Evolutionary conservation across 345 rosid genomes (phyloP), one percentile per base, ranked within the genome.

Genomic region (Streptanthus diversifolius): DNA sequence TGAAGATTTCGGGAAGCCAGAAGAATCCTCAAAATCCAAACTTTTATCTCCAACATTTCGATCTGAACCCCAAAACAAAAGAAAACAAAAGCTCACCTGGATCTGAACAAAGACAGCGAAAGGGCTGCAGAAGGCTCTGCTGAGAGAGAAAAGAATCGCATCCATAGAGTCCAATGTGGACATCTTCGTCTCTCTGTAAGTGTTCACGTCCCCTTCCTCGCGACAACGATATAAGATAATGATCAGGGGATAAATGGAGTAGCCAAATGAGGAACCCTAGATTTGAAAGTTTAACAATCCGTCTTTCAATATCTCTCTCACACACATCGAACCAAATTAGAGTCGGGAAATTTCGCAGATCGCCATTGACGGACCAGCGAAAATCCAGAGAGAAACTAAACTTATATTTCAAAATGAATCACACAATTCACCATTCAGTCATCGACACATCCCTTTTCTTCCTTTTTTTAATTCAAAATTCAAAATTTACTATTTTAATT

Each of bases 101-200:
- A 95, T 87, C 92, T 95, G 99, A 82, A 95, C 33, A 68, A 90
- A 95, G 65, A 90, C 82, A 40, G 93, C 90, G 11, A 90, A 40
- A 66, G 99, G 96, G 54, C 79, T 81, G 30, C 91, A 85, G 27
- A 88, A 87, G 1, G 90, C 80, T 76, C 75, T 71, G 83, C 88
- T 89, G 82, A 95, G 85, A 76, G 88, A 90, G 93, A 95, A 88
- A 78, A 95, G 90, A 70, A 83, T 62, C 69, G 83, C 82, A 83
- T 93, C 98, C 21, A 86, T 63, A 59, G 86, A 71, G 71, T 86
- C 90, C 75, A 91, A 80, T 80, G 83, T 71, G 73, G 82, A 71
- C 96, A 87, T 88, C 60, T 52, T 35, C 13, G 56, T 65, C 62
- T 39, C 76, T 62, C 55, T n/a, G 2, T 14, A 71, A 48, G 27